Evolutionary conservation across 768 basidiomycete species (phyloP), one percentile per base, ranked within the genome.

Genomic region (Suillus alpinus): DNA sequence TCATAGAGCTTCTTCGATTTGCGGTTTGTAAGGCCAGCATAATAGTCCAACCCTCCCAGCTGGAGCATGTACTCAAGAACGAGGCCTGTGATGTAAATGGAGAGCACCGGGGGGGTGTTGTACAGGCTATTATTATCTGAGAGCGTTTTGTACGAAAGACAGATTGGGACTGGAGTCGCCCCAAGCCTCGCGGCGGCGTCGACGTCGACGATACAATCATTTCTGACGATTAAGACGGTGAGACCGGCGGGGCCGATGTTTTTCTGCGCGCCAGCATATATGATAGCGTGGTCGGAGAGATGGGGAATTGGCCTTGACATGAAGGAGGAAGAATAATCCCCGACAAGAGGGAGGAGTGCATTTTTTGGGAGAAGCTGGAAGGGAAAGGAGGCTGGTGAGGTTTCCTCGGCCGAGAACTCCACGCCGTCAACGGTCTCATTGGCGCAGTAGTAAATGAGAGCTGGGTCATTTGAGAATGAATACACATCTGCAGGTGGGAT

Each of bases 381-480:
- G 4, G 95, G 95, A 81, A 98, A 97, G 23, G 88, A 81, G 29
- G 81, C 78, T 6, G 85, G 77, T 29, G 79, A 81, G 20, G 71
- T 68, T n/a, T 76, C 73, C 60, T 86, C 83, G 56, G 79, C 71
- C 2, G 88, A 78, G 77, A 92, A 98, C 78, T 98, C 89, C 51
- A 95, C 89, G 46, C 97, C 97, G 66, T 96, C 89, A 60, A 98
- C 91, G 14, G 97, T 99, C 80, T 99, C 97, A 80, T 99, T 99
- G 74, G 97, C 97, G 83, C 97, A 99, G 78, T 97, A 98, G 78
- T 96, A 98, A 61, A 98, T 88, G 66, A 95, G 83, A 31, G 91
- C 95, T 14, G 96, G 88, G 70, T 87, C 83, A n/a, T 75, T 63
- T 8, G 90, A 89, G 78, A 98, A 94, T 10, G 75, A 71, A 82